Percentiles rank a stretch among this genome's conserved stretches.
Conservation (phyloP, 192 early-diverging fungal genomes). For the Spizellomyces sp. region DNA sequence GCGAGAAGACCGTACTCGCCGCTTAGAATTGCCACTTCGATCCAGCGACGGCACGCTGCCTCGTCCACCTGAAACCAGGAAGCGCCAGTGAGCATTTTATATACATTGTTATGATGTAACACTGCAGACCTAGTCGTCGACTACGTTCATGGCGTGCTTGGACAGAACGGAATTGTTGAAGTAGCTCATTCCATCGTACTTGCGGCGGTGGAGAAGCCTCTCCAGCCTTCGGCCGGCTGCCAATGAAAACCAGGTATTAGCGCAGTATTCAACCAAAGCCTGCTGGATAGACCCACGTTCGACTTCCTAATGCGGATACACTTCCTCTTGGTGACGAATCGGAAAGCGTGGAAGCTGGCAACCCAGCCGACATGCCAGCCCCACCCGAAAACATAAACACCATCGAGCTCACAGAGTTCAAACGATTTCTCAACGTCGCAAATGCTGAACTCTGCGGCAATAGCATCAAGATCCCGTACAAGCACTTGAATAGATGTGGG, state of each 20-base stretch:
- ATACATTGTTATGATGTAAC: not conserved
- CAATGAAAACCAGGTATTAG: not conserved
- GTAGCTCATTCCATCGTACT: constrained; percentile 65
- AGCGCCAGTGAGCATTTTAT: not conserved
- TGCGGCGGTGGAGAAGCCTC: not conserved
- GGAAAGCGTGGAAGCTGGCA: too few species aligned
- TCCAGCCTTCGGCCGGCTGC: not conserved
- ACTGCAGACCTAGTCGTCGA: constrained; percentile 50
- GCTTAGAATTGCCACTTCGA: not conserved
- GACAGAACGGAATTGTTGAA: constrained; percentile 73
- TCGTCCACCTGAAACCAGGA: not conserved
- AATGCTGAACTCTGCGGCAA: constrained; percentile 96
- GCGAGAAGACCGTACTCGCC: not conserved
- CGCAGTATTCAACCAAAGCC: not conserved
- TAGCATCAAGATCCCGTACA: constrained; percentile 97
- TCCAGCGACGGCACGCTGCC: constrained; percentile 3
- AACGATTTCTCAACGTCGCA: constrained; percentile 90
- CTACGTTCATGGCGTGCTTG: constrained; percentile 74
- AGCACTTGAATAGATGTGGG: constrained; percentile 86
- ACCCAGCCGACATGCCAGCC: not conserved
- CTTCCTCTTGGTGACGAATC: too few species aligned
- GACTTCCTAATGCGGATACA: not conserved
- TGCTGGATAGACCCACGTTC: constrained; percentile 13
- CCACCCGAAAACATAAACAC: constrained; percentile 32
- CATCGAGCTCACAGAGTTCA: constrained; percentile 77